Evolutionary conservation across 352 stramenopile species (phyloP), one percentile per base, ranked within the genome.

Genomic region (Salisapilia sapeloensis): DNA sequence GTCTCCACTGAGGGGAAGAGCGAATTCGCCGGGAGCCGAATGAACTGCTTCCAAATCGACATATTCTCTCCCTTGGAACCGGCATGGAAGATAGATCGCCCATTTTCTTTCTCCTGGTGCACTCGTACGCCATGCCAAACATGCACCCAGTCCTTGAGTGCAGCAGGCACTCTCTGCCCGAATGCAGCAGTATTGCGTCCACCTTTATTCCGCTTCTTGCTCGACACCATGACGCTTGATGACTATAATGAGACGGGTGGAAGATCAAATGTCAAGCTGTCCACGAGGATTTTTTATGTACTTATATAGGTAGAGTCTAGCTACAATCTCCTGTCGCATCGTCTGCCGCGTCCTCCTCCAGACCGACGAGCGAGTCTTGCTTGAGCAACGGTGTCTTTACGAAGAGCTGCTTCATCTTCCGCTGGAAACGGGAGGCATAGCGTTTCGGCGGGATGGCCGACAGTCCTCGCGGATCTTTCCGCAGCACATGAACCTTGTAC

Each of bases 401-500:
- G 25, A 91, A 74, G 12, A 91, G 55, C 32, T 91, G 71, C 27
- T 59, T 52, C 71, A 91, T 83, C 45, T 87, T 87, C 34, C 70
- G 57, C 49, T 87, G 71, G 35, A 91, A 91, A 4, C 75, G 71
- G 10, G 48, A 46, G 16, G 69, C 71, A 29, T 91, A 91, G 12
- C 55, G 53, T 40, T 60, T 74, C 0, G 75, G 75, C 1, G 56
- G 39, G 19, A 87, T 71, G 9, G 71, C 75, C 9, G 75, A 91
- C 6, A 91, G 48, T 1, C 75, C 75, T n/a, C 69, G 64, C 0
- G 44, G 33, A 0, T 63, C 61, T 26, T 89, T 86, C 9, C 62
- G 64, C 2, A 90, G 52, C 19, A 93, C 52, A 28, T 69, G 53
- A 16, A 89, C 67, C 30, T 93, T 93, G 46, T 89, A 89, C 9